phyloP scores from a whole-genome alignment of 805 yeast genomes.

The Limtongia smithiae region DNA sequence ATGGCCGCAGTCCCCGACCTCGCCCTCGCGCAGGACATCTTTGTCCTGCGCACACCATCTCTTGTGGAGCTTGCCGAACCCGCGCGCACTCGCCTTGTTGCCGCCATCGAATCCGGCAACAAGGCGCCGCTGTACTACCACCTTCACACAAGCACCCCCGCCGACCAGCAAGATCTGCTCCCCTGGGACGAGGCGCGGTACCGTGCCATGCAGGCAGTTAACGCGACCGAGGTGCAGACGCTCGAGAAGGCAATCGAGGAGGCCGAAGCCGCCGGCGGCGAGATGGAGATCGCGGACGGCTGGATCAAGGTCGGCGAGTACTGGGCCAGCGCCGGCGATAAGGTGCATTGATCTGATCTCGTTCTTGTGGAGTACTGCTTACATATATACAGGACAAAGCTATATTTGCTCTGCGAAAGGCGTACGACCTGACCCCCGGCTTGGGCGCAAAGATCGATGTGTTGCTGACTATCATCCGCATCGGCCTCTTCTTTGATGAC shows the following conservation, averaged over 20 bases:
- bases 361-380: constrained; percentile 37
- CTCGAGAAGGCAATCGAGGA: constrained; percentile 46
- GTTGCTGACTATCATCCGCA: constrained; percentile 70
- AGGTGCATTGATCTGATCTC: constrained; percentile 60
- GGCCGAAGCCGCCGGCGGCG: constrained; percentile 77
- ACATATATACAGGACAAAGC: constrained; percentile 17
- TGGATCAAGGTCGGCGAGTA: constrained; percentile 83
- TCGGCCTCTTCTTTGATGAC: constrained; percentile 88
- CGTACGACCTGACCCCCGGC: constrained; percentile 74
- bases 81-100: constrained; percentile 47
- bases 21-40: constrained; percentile 74
- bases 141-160: constrained; percentile 48
- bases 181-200: constrained; percentile 62
- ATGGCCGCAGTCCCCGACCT: constrained; percentile 65
- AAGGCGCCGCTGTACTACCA: constrained; percentile 82
- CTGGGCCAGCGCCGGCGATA: constrained; percentile 81
- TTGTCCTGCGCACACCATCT: constrained; percentile 49
- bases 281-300: constrained; percentile 70
- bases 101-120: constrained; percentile 54
- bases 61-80: constrained; percentile 42
- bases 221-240: constrained; percentile 51
- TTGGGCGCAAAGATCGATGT: constrained; percentile 90
- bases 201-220: constrained; percentile 48
- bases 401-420: constrained; percentile 42
- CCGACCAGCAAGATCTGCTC: constrained; percentile 41